Evolutionary conservation across 371 early-diverging fungal genomes (phyloP).

Genomic region (Racocetra persica): DNA sequence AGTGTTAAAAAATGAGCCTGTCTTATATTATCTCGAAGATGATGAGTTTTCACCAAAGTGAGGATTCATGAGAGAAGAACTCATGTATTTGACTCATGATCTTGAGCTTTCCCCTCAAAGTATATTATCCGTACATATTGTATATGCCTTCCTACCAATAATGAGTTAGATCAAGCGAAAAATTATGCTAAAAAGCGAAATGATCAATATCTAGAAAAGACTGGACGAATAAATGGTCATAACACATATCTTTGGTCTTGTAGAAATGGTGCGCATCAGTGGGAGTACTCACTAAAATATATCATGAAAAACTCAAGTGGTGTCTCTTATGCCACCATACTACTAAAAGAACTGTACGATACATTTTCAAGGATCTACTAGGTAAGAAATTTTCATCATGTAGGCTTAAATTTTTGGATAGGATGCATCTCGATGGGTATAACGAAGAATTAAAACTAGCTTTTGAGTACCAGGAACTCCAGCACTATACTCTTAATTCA

Average conservation of each 20-base stretch:
- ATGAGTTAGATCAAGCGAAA: not conserved
- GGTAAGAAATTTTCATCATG: not conserved
- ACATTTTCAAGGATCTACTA: conserved; percentile 26
- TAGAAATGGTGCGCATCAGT: conserved; percentile 5
- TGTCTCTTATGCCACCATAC: not conserved
- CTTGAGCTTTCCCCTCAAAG: too few relatives aligned
- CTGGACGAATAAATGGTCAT: conserved; percentile 1
- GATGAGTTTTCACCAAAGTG: not conserved
- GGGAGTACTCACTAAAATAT: not conserved
- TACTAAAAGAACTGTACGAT: not conserved
- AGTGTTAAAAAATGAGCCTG: not conserved
- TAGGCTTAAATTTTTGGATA: conserved; percentile 21
- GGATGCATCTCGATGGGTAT: conserved; percentile 12
- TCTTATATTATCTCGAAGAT: not conserved
- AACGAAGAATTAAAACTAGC: conserved; percentile 7
- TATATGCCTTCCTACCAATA: conserved; percentile 10
- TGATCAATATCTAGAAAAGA: not conserved
- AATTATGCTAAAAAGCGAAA: not conserved
- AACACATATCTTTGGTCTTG: conserved; percentile 2
- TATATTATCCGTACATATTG: not conserved
- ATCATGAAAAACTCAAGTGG: conserved; percentile 7
- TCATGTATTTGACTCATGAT: too few relatives aligned
- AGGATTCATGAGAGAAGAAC: not conserved
- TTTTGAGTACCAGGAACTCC: not conserved
- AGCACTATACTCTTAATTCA: too few relatives aligned